Conservation (phyloP, 225 moss, liverwort and hornwort genomes). For the Bryum argenteum region DNA sequence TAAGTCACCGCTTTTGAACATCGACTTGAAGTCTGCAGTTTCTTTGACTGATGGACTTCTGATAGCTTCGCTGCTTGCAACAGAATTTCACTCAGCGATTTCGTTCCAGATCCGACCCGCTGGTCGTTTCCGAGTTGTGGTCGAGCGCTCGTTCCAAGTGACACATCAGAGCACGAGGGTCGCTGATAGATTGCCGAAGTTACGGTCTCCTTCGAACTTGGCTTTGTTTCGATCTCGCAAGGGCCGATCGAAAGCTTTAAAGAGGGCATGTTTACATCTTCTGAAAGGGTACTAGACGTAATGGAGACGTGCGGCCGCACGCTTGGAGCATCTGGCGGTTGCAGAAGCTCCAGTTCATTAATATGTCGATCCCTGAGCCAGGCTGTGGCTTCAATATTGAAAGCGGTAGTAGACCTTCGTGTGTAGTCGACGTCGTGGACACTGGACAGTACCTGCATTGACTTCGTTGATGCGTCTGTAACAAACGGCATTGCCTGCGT, state of each 20-base stretch:
- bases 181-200: not conserved
- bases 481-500: conserved; percentile 43
- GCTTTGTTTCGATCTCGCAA: not conserved
- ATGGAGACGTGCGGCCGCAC: too few species aligned
- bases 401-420: not conserved
- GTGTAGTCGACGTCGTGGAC: conserved; percentile 8
- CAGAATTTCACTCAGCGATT: not conserved
- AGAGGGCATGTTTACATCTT: conserved; percentile 35
- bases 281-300: not conserved
- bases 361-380: conserved; percentile 29
- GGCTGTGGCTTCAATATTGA: not conserved
- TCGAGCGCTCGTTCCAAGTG: not conserved
- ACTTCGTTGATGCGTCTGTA: conserved; percentile 38
- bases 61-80: not conserved
- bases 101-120: not conserved
- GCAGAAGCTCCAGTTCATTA: conserved; percentile 34
- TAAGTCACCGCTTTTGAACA: not conserved
- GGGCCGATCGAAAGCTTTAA: conserved; percentile 58
- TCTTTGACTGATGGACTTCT: not conserved
- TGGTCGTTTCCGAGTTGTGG: conserved; percentile 1
- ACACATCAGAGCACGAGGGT: not conserved
- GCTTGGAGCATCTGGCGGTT: conserved; percentile 1
- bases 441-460: not conserved
- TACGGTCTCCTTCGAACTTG: not conserved
- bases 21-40: too few species aligned